These are phyloP conservation scores for Lichtheimia corymbifera DNA, from an alignment of 371 early-diverging fungal species.

Conservation along the genomic window DNA sequence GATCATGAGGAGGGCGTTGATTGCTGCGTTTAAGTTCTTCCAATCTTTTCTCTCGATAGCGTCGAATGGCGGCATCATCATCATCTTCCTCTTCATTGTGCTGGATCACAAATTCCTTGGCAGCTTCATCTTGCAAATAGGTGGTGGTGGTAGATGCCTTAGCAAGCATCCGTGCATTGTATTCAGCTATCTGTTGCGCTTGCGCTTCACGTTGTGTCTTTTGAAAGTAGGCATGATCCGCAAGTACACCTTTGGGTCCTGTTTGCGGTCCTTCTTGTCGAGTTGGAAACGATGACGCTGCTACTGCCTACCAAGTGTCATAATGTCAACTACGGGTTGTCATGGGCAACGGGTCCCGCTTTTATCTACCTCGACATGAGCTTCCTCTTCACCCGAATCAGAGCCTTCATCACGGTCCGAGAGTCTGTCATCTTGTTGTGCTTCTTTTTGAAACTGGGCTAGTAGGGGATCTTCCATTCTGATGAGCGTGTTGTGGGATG, in stretches of 20 bases:
- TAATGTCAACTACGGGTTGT: not conserved
- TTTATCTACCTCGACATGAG: not conserved
- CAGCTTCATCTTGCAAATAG: conserved; percentile 36
- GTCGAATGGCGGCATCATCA: conserved; percentile 36
- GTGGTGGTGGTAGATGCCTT: conserved; percentile 51
- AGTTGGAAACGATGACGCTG: not conserved
- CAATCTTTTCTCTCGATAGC: conserved; percentile 40
- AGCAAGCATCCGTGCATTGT: conserved; percentile 43
- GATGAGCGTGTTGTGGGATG: not conserved
- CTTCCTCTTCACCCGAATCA: not conserved
- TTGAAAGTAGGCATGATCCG: conserved; percentile 50
- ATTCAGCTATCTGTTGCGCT: conserved; percentile 20
- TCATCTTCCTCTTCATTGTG: conserved; percentile 21
- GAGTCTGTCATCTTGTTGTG: conserved; percentile 23
- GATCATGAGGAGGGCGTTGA: conserved; percentile 27
- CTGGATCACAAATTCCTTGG: conserved; percentile 24
- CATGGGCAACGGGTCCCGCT: no score
- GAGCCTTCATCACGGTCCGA: conserved; percentile 14
- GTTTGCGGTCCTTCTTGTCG: conserved; percentile 46
- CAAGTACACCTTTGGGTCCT: conserved; percentile 62
- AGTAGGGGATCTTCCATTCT: conserved; percentile 42
- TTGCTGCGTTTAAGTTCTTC: conserved; percentile 30
- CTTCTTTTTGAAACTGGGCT: conserved; percentile 32
- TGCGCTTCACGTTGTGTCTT: conserved; percentile 27
- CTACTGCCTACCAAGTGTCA: no score